Percentiles rank a stretch among this genome's conserved stretches.
Evolutionary conservation across 495 filamentous ascomycete species (phyloP).

Genomic region (Pseudevernia furfuracea): DNA sequence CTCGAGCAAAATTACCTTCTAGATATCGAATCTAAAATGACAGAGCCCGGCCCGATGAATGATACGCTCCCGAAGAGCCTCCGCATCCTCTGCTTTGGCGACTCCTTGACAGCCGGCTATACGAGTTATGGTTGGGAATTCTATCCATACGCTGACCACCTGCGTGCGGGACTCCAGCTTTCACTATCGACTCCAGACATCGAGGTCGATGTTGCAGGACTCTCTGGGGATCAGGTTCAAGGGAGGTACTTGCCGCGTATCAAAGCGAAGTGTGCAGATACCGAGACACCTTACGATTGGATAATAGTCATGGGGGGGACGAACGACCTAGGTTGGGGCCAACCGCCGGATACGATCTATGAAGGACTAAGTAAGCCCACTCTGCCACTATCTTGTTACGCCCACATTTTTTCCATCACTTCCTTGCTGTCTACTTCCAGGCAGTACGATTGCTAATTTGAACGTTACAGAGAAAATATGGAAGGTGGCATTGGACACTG

Average conservation of each 20-base stretch:
- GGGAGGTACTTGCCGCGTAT: constrained; percentile 43
- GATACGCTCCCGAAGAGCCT: constrained; percentile 14
- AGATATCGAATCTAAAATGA: constrained; percentile 9
- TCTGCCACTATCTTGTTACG: constrained; percentile 28
- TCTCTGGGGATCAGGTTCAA: constrained; percentile 46
- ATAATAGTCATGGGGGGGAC: constrained; percentile 50
- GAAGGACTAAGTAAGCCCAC: constrained; percentile 35
- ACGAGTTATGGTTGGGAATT: constrained; percentile 36
- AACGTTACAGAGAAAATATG: constrained; percentile 33
- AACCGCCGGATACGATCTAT: constrained; percentile 33
- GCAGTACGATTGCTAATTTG: constrained; percentile 18
- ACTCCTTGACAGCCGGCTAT: constrained; percentile 56
- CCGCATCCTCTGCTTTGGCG: constrained; percentile 55
- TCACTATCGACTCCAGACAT: constrained; percentile 21
- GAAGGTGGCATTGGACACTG: constrained; percentile 39
- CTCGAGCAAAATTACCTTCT: neutral
- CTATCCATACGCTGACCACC: constrained; percentile 45
- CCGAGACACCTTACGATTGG: constrained; percentile 33
- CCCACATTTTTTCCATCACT: constrained; percentile 14
- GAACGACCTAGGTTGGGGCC: constrained; percentile 46
- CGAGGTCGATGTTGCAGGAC: constrained; percentile 36
- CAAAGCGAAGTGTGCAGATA: constrained; percentile 36
- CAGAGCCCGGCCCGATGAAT: neutral
- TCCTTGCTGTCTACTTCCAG: neutral
- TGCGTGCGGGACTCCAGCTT: constrained; percentile 26